Conservation (phyloP, 169 alveolate genomes). For the Babesia ovata region DNA sequence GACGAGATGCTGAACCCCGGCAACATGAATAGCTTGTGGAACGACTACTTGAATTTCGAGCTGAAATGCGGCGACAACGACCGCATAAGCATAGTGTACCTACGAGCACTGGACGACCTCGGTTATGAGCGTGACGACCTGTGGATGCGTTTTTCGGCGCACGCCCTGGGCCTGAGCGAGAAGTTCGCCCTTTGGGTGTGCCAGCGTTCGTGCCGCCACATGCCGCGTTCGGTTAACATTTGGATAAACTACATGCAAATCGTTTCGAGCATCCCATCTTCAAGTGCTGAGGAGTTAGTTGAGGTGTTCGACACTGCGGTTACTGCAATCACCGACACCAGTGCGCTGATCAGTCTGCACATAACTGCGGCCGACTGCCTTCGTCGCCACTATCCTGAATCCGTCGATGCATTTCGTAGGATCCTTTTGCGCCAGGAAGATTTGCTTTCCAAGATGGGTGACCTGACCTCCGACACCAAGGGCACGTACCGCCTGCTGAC, state of each 20-base stretch:
- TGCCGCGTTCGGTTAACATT: constrained; percentile 60
- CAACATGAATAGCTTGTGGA: constrained; percentile 61
- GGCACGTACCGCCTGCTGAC: constrained; percentile 56
- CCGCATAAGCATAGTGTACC: constrained; percentile 48
- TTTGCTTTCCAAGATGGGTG: constrained; percentile 36
- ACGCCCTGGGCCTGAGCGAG: constrained; percentile 29
- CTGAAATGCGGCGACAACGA: constrained; percentile 51
- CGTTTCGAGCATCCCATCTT: constrained; percentile 31
- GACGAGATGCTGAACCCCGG: constrained; percentile 62
- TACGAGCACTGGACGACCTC: constrained; percentile 64
- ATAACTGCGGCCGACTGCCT: constrained; percentile 70
- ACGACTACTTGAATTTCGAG: constrained; percentile 59
- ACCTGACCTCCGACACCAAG: constrained; percentile 33
- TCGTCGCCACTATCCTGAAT: constrained; percentile 47
- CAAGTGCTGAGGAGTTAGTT: constrained; percentile 41
- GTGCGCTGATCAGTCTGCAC: constrained; percentile 54
- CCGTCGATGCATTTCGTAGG: constrained; percentile 39
- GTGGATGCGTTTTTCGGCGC: constrained; percentile 55
- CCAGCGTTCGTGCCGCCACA: constrained; percentile 57
- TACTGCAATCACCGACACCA: constrained; percentile 52
- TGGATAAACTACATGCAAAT: constrained; percentile 60
- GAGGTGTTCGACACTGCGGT: constrained; percentile 38
- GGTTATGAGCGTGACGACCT: constrained; percentile 68
- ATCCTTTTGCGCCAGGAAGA: constrained; percentile 50
- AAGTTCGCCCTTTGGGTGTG: constrained; percentile 46